phyloP scores from a whole-genome alignment of 805 yeast genomes.

The Lachancea lanzarotensis region DNA sequence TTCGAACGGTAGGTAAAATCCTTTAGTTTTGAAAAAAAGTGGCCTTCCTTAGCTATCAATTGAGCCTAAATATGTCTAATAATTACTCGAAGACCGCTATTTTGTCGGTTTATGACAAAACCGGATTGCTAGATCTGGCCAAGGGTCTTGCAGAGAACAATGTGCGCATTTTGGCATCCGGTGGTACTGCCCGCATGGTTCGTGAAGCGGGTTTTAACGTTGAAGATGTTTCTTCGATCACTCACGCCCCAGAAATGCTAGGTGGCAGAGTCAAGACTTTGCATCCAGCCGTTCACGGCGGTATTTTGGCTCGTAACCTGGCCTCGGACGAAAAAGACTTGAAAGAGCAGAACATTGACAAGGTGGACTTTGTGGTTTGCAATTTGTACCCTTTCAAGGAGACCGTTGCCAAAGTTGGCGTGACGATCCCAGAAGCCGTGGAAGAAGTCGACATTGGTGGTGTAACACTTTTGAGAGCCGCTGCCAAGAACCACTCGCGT shows the following conservation, averaged over 20 bases:
- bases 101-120: conserved; percentile 93
- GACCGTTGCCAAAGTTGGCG: conserved; percentile 91
- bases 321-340: conserved; percentile 88
- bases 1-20: too few relatives aligned
- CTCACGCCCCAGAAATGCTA: conserved; percentile 98
- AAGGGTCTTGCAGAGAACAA: conserved; percentile 86
- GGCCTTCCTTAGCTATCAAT: not conserved
- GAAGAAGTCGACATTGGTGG: conserved; percentile 99
- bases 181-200: conserved; percentile 91
- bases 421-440: conserved; percentile 94
- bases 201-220: conserved; percentile 98
- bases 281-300: conserved; percentile 99
- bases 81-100: conserved; percentile 75
- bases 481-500: conserved; percentile 96
- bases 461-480: conserved; percentile 94
- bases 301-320: conserved; percentile 89
- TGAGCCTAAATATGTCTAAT: not conserved
- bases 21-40: not conserved
- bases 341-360: conserved; percentile 82
- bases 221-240: conserved; percentile 88
- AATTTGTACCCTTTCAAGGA: conserved; percentile 97
- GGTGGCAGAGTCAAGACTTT: conserved; percentile 98
- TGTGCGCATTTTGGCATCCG: conserved; percentile 91
- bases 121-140: conserved; percentile 92
- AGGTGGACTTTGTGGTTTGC: conserved; percentile 95